Evolutionary conservation across 352 stramenopile species (phyloP).

Genomic region (Globisporangium middletonii): DNA sequence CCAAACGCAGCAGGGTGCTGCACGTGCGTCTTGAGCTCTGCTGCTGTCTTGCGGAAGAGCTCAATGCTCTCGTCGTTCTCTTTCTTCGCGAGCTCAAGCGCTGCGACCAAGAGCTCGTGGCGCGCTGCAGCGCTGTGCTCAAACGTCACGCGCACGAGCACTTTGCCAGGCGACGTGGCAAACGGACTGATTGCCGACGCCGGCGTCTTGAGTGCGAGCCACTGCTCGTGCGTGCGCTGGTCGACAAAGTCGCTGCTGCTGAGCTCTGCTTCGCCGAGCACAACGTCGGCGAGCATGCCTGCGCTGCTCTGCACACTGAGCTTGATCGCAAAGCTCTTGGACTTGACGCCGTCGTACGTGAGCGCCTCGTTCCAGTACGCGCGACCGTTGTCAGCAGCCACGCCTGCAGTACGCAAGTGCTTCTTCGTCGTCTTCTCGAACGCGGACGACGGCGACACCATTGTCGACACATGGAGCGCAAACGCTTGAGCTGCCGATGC

Average conservation of each 20-base stretch:
- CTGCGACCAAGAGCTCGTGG: constrained; percentile 29
- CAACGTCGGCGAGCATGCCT: constrained; percentile 56
- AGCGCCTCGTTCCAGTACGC: constrained; percentile 49
- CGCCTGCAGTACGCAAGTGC: constrained; percentile 39
- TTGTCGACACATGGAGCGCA: constrained; percentile 51
- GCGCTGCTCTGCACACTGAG: constrained; percentile 50
- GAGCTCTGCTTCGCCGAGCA: constrained; percentile 62
- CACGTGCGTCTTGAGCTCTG: constrained; percentile 34
- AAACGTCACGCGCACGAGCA: constrained; percentile 58
- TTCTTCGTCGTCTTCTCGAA: constrained; percentile 73
- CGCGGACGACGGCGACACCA: constrained; percentile 47
- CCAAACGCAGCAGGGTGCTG: constrained; percentile 73
- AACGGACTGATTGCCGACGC: constrained; percentile 16
- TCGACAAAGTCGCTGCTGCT: constrained; percentile 45
- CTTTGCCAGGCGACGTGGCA: constrained; percentile 22
- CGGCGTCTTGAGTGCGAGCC: constrained; percentile 44
- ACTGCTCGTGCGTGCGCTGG: constrained; percentile 47
- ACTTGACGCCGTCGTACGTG: constrained; percentile 62
- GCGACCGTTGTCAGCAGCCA: constrained; percentile 12
- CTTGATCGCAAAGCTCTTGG: constrained; percentile 60
- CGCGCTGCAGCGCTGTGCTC: constrained; percentile 43
- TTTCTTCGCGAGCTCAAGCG: constrained; percentile 46
- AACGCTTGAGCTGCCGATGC: constrained; percentile 12
- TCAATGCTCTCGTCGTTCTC: constrained; percentile 66
- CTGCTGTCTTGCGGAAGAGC: constrained; percentile 48